Evolutionary conservation across 163 green algal genomes (phyloP), one percentile per base, ranked within the genome.

Genomic region (Prototheca wickerhamii): DNA sequence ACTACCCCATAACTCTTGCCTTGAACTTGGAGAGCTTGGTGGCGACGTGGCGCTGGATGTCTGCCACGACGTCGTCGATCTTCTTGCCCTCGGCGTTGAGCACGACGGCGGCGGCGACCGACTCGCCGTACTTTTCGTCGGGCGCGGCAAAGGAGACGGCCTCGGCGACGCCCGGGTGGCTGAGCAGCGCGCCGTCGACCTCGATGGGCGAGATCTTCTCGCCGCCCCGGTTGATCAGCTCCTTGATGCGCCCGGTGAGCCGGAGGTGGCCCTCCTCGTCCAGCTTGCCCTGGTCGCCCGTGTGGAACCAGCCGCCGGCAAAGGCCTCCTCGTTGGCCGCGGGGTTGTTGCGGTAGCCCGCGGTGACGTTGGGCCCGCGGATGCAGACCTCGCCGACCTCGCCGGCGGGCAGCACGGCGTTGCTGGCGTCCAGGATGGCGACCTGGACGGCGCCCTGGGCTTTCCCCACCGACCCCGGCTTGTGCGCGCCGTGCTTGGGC

Each of bases 221-320:
- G 21, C 87, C 87, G 5, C 86, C 87, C 0, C 87, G 65, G 78
- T 95, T 95, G 80, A 95, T 95, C 33, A 95, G 82, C 81, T 95
- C 87, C 77, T 95, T 95, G 65, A 94, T 76, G 54, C 87, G 77
- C 0, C 87, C 87, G 23, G 82, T 89, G 28, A 95, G 76, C 17
- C 73, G 87, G 2, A 95, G 60, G 67, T 86, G 94, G 18, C 83
- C 83, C 32, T 90, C 80, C 50, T 65, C 78, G 49, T 87, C 81
- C 65, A 92, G 64, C 29, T 64, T 72, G 26, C 86, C 86, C 75
- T 89, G 82, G 69, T 95, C 87, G 1, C 87, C 87, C 0, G 87
- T 95, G 70, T 89, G 82, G 77, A 95, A 95, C 87, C 87, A 95
- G 17, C 86, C 83, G 12, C 73, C 84, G 50, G 76, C 79, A 78